Evolutionary conservation across 2,329 filamentous ascomycete species (phyloP), one percentile per base, ranked within the genome.

Genomic region (Penicillium sp.): DNA sequence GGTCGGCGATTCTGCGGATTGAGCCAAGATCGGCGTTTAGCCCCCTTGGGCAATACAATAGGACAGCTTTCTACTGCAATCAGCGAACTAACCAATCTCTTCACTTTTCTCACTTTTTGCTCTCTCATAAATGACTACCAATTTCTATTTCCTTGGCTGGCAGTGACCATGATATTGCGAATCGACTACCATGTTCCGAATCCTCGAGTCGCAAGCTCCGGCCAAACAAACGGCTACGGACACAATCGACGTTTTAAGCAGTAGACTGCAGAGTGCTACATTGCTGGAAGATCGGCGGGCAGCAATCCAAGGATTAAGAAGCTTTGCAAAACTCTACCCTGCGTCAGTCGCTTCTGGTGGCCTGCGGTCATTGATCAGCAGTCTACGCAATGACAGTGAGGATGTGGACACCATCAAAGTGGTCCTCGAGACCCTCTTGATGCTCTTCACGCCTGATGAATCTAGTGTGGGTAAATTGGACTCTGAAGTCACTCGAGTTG

Each of bases 351-450:
- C 95, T 2, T 97, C 92, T 4, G 92, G 92, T 38, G 90, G 92
- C n/a, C 79, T 99, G 46, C 85, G 93, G 60, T 90, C 89, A 55
- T 81, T 99, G 55, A 97, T 99, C 63, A 86, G 85, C 13, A 91
- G 89, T 66, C 78, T 99, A 51, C 85, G 85, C 63, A 92, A 91
- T 71, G 94, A 99, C 82, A 86, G 85, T 58, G 90, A 96, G 71
- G 94, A 99, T 81, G 89, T 96, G 56, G 94, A 99, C 74, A 99
- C 95, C 5, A 89, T 96, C 71, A 96, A 97, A 76, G 86, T 96
- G 55, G 89, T 96, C 59, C 81, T 99, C 62, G 94, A 99, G 82
- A 99, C 95, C 43, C 79, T 99, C 67, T 80, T 97, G 72, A 93
- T 95, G 87, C 86, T 99, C 39, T 97, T 97, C 75, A 85, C 84